Percentiles rank a stretch among this genome's conserved stretches.
Evolutionary conservation across 257 asterid species (phyloP).

Genomic region (Verbascum thapsus): DNA sequence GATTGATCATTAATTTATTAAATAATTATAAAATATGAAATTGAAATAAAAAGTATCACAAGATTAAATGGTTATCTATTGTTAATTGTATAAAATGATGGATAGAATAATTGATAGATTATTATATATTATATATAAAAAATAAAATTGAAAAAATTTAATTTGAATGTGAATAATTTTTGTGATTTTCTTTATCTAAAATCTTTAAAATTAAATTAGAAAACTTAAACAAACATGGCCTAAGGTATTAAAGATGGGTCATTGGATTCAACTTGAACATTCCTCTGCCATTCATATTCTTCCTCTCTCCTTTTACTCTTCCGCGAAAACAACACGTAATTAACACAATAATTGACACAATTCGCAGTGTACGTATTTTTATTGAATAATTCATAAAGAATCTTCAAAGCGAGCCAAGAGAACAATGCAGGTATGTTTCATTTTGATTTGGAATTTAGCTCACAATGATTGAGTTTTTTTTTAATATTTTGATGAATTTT

Average conservation of each 20-base stretch:
- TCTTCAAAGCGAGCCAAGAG: slow-evolving; percentile 29
- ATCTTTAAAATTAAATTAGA: too few relatives aligned
- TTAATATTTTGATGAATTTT: slow-evolving; percentile 10
- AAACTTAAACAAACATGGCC: too few relatives aligned
- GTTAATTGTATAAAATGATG: too few relatives aligned
- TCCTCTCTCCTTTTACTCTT: slow-evolving; percentile 7
- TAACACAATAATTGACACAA: slow-evolving; percentile 17
- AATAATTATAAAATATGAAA: too few relatives aligned
- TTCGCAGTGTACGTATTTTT: slow-evolving; percentile 3
- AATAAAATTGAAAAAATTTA: too few relatives aligned
- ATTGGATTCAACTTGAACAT: slow-evolving; percentile 36
- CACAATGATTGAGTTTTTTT: slow-evolving; percentile 5
- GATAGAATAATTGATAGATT: too few relatives aligned
- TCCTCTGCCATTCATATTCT: slow-evolving; percentile 24
- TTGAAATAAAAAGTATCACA: too few relatives aligned
- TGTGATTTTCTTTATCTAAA: too few relatives aligned
- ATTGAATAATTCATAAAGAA: slow-evolving; percentile 7
- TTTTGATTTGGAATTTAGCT: slow-evolving; percentile 6
- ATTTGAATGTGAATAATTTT: too few relatives aligned
- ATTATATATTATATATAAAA: too few relatives aligned
- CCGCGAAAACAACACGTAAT: slow-evolving; percentile 18
- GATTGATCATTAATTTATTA: too few relatives aligned
- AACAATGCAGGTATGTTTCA: slow-evolving; percentile 62
- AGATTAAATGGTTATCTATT: too few relatives aligned
- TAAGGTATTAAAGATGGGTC: slow-evolving; percentile 24